These are phyloP conservation scores for Bruguiera parviflora DNA, from an alignment of 345 rosid species.

Conservation along the genomic window DNA sequence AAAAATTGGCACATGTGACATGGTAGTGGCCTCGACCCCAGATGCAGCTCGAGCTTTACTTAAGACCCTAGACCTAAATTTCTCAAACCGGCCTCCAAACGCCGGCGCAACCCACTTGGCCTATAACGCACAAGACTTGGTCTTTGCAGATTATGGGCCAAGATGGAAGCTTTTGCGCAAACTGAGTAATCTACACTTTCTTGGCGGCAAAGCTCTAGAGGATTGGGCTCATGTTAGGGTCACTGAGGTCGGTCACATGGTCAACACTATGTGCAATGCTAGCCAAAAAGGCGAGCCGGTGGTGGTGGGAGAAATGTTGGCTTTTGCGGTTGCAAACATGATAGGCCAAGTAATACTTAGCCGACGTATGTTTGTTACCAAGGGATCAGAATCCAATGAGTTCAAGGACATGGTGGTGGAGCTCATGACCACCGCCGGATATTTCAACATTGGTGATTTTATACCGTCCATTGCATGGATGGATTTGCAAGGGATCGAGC, in stretches of 20 bases:
- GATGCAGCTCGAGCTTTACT: slow-evolving; percentile 53
- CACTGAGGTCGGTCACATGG: slow-evolving; percentile 44
- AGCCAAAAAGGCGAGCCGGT: slow-evolving; percentile 28
- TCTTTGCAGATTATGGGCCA: slow-evolving; percentile 50
- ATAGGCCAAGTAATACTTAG: slow-evolving; percentile 52
- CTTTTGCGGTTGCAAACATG: slow-evolving; percentile 51
- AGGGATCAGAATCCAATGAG: slow-evolving; percentile 45
- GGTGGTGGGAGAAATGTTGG: slow-evolving; percentile 47
- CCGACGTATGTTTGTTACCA: slow-evolving; percentile 38
- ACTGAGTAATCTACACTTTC: slow-evolving; percentile 57
- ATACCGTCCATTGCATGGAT: slow-evolving; percentile 56
- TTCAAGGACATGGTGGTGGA: slow-evolving; percentile 66
- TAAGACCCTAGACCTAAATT: slow-evolving; percentile 48
- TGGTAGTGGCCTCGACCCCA: slow-evolving; percentile 60
- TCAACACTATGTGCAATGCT: slow-evolving; percentile 37
- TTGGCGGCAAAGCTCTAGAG: slow-evolving; percentile 54
- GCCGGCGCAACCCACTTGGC: slow-evolving; percentile 58
- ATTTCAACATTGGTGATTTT: slow-evolving; percentile 55
- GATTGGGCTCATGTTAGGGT: slow-evolving; percentile 39
- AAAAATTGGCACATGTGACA: slow-evolving; percentile 46
- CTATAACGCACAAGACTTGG: slow-evolving; percentile 57
- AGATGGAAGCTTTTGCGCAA: slow-evolving; percentile 57
- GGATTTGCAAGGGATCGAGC: slow-evolving; percentile 61
- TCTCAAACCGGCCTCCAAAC: slow-evolving; percentile 52
- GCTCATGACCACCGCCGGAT: slow-evolving; percentile 48